A percentile compares a stretch with the other conserved stretches of the same genome.
Evolutionary conservation across 2,329 filamentous ascomycete species (phyloP).

Genomic region (Phoma sp.): DNA sequence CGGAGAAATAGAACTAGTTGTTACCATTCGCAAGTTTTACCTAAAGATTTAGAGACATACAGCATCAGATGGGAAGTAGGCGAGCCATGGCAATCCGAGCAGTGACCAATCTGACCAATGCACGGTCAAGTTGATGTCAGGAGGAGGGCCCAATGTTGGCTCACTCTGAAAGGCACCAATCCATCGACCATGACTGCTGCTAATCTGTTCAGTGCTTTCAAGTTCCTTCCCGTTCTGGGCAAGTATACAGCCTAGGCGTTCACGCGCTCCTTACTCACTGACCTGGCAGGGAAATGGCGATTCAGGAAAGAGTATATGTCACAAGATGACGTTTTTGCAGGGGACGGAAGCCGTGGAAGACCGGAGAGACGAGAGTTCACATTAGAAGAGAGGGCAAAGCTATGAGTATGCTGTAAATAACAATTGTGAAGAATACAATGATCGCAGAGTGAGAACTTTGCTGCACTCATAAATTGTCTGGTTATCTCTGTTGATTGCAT

Average conservation of each 20-base stretch:
- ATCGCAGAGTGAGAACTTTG: too few species aligned
- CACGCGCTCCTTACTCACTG: not conserved
- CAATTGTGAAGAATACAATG: too few species aligned
- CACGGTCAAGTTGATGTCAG: not conserved
- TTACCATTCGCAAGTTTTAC: too few species aligned
- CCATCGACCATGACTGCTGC: not conserved
- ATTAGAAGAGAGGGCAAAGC: not conserved
- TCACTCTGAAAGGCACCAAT: not conserved
- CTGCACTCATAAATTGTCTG: too few species aligned
- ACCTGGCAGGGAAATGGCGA: not conserved
- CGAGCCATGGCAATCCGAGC: not conserved
- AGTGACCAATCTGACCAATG: not conserved
- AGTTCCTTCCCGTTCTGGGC: slow-evolving; percentile 28
- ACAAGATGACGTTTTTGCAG: not conserved
- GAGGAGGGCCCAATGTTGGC: not conserved
- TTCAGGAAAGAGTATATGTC: not conserved
- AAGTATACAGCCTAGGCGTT: slow-evolving; percentile 9
- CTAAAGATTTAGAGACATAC: too few species aligned
- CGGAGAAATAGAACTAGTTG: too few species aligned
- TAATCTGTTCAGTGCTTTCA: slow-evolving; percentile 25
- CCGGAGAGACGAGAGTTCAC: slow-evolving; percentile 1
- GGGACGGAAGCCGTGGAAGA: not conserved
- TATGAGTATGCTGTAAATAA: not conserved
- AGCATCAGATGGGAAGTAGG: not conserved
- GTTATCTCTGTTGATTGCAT: too few species aligned